Evolutionary conservation across 768 basidiomycete genomes (phyloP), one percentile per base, ranked within the genome.

Genomic region (Chalciporus piperatus): DNA sequence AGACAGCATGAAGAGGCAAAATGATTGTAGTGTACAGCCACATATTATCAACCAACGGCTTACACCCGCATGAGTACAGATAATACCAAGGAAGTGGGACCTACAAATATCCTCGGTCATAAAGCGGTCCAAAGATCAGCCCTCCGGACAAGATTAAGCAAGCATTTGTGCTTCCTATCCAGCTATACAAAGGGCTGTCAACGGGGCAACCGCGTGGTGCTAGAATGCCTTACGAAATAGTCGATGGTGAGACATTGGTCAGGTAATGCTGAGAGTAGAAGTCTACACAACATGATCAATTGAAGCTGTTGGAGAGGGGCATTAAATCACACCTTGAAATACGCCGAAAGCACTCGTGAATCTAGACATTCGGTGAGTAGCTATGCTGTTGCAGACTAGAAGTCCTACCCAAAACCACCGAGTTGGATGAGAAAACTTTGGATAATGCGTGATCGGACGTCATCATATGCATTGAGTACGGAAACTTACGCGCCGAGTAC

Each of bases 101-200:
- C 20, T 54, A 76, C 76, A 79, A 80, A 62, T 78, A 76, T 32
- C 81, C 82, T 11, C 62, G 69, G 48, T 82, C 82, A 55, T 77
- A 76, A 5, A 74, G 69, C n/a, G 73, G 70, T 4, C 81, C 81
- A 16, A 75, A 70, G 40, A 80, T 57, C 25, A 80, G 61, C 1
- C 79, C 78, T 32, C 70, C 68, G 0, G 74, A 71, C 17, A 80
- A 56, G 6, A 74, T 59, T 16, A 81, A 58, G 42, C 77, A 72
- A 2, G 78, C 57, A 48, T 80, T 77, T 4, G 74, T 67, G 44
- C 79, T 78, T 22, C 80, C 81, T 55, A 83, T 75, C 71, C 70
- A 75, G 6, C 70, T 73, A 50, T 32, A 45, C 45, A 1, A 20
- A 16, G n/a, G 6, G 38, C 22, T 8, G n/a, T 52, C 25, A 47